Base-by-base conservation (phyloP, 805 yeast species). In the Wickerhamomyces subpelliculosus region DNA sequence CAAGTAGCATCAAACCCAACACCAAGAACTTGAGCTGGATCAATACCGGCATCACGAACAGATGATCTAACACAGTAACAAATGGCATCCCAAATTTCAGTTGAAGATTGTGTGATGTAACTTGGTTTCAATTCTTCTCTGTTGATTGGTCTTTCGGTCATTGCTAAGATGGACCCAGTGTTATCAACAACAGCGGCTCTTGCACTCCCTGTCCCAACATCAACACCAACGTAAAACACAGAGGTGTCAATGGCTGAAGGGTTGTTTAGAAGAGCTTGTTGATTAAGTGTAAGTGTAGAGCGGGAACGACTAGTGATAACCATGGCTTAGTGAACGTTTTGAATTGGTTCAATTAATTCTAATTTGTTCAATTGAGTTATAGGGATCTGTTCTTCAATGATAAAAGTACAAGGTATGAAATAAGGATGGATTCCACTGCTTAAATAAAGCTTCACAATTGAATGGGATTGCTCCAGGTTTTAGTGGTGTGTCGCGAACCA, bases 1-100 rank as follows among this genome's bases (percentile, higher is more conserved):
- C 98, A 93, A 21, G 98, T 93, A 22, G 97, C 98, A 61, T 93
- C 98, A 50, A 89, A 93, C 0, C 97, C 97, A 45, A 93, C 78
- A 44, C 97, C 97, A 54, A 73, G 73, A 32, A 93, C 83, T 13
- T 70, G 68, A 2, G 64, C 51, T 1, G 85, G 79, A 30, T 81
- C 83, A 30, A 88, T 74, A 2, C 80, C 84, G 3, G 93, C 74
- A 39, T 87, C 94, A 13, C 80, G 63, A 26, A 90, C 62, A 34
- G 87, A 81, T 11, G 79, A 70, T 51, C 78, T 78, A 40, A 85
- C 90, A 66, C 96, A 84, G 63, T 70, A 78, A 55, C 95, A 80
- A 47, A 86, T 84, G 35, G 83, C 80, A 42, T 78, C 75, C 97
- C 97, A 93, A 45, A 93, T 93, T 58, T 93, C 96, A 7, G 81